Evolutionary conservation across 352 stramenopile species (phyloP).

Genomic region (Globisporangium irregulare): DNA sequence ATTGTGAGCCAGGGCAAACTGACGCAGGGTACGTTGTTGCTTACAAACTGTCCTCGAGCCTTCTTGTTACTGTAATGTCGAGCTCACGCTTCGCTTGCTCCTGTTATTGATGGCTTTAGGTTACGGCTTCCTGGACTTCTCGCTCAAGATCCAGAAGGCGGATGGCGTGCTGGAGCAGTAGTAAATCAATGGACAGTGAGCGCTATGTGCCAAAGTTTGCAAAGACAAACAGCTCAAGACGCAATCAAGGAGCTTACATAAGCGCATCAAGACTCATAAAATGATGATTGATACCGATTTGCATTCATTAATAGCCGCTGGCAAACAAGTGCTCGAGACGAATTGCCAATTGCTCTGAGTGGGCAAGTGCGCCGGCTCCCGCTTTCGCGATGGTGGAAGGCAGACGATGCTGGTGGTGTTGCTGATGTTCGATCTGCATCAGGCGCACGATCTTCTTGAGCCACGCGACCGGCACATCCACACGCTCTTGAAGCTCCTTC

Average conservation of each 20-base stretch:
- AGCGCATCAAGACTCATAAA: neutral
- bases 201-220: neutral
- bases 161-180: slow-evolving; percentile 53
- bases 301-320: neutral
- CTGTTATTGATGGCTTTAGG: slow-evolving; percentile 23
- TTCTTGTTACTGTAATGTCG: neutral
- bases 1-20: slow-evolving; percentile 97
- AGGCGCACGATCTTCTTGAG: slow-evolving; percentile 55
- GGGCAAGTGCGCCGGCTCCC: too few relatives aligned
- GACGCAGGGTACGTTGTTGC: slow-evolving; percentile 84
- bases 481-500: slow-evolving; percentile 10
- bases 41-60: neutral
- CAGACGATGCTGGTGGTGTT: neutral
- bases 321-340: slow-evolving; percentile 4
- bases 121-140: slow-evolving; percentile 97
- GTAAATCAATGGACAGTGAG: slow-evolving; percentile 13
- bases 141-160: slow-evolving; percentile 94
- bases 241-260: neutral
- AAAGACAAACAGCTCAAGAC: neutral
- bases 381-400: neutral
- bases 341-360: slow-evolving; percentile 5
- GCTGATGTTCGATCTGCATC: slow-evolving; percentile 34
- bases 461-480: slow-evolving; percentile 28
- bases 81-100: slow-evolving; percentile 1
- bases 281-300: neutral